phyloP scores from a whole-genome alignment of 1,284 basidiomycete genomes.

The Chiua sp. region DNA sequence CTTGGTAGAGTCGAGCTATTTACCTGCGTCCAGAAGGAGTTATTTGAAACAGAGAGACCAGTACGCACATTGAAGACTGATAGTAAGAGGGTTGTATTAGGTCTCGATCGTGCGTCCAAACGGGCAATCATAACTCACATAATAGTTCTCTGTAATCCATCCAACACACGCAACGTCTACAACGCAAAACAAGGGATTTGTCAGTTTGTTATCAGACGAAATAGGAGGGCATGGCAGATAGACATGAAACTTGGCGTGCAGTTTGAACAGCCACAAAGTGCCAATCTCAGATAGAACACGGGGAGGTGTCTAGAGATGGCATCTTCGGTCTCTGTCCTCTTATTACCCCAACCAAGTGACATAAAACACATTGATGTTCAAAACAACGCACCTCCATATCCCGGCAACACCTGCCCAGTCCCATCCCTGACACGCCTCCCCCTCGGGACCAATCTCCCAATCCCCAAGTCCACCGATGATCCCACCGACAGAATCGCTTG shows the following conservation, averaged over 20 bases:
- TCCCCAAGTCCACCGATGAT: constrained; percentile 8
- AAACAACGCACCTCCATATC: constrained; percentile 52
- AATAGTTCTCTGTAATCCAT: constrained; percentile 60
- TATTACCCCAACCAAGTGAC: neutral
- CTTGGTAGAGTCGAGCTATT: constrained; percentile 30
- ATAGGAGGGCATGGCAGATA: no score
- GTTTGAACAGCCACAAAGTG: neutral
- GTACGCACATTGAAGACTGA: constrained; percentile 29
- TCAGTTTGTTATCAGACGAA: constrained; percentile 9
- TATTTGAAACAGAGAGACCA: neutral
- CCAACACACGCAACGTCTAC: constrained; percentile 62
- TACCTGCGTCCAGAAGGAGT: neutral
- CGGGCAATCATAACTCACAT: constrained; percentile 40
- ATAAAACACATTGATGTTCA: neutral
- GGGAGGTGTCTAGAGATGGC: neutral
- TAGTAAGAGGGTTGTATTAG: neutral
- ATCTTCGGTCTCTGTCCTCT: neutral
- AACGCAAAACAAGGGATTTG: neutral
- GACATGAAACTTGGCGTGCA: neutral
- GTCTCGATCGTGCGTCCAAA: neutral
- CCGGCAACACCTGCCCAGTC: constrained; percentile 66
- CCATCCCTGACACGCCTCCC: constrained; percentile 46
- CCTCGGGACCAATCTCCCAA: constrained; percentile 21
- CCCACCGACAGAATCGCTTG: neutral
- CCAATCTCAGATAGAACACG: neutral